Evolutionary conservation across 768 basidiomycete genomes (phyloP).

Genomic region (Termitomyces bulborhizus): DNA sequence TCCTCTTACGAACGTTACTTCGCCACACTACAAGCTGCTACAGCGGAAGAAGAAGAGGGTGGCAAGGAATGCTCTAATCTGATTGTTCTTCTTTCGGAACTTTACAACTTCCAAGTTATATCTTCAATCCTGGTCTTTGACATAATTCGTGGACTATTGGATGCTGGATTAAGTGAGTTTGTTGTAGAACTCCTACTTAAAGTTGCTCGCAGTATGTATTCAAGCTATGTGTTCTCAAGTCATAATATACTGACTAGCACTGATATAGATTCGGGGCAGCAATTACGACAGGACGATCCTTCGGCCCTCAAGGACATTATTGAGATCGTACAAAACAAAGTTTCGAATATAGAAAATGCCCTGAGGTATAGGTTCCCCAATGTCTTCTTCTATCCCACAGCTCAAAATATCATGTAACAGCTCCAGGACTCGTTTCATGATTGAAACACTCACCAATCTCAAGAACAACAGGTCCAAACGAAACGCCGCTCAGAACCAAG

Average conservation of each 20-base stretch:
- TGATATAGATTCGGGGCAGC: constrained; percentile 76
- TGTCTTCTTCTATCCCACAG: constrained; percentile 1
- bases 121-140: constrained; percentile 89
- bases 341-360: constrained; percentile 41
- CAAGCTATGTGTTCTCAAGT: neutral
- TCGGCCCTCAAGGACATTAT: constrained; percentile 89
- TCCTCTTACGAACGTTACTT: constrained; percentile 60
- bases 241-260: neutral
- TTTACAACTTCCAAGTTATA: constrained; percentile 96
- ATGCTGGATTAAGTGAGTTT: constrained; percentile 62
- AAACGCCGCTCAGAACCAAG: constrained; percentile 58
- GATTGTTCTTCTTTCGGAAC: constrained; percentile 78
- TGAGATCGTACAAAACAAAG: constrained; percentile 68
- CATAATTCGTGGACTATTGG: constrained; percentile 70
- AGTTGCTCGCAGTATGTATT: constrained; percentile 64
- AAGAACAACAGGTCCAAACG: constrained; percentile 86
- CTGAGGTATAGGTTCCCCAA: constrained; percentile 37
- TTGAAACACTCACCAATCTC: constrained; percentile 87
- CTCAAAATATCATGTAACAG: constrained; percentile 29
- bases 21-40: constrained; percentile 20
- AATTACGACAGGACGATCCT: constrained; percentile 89
- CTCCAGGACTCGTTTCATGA: constrained; percentile 91
- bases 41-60: constrained; percentile 33
- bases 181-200: constrained; percentile 85
- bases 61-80: constrained; percentile 92